Percentiles rank a stretch among this genome's conserved stretches.
phyloP scores from a whole-genome alignment of 805 yeast species.

The Candida bentonensis region DNA sequence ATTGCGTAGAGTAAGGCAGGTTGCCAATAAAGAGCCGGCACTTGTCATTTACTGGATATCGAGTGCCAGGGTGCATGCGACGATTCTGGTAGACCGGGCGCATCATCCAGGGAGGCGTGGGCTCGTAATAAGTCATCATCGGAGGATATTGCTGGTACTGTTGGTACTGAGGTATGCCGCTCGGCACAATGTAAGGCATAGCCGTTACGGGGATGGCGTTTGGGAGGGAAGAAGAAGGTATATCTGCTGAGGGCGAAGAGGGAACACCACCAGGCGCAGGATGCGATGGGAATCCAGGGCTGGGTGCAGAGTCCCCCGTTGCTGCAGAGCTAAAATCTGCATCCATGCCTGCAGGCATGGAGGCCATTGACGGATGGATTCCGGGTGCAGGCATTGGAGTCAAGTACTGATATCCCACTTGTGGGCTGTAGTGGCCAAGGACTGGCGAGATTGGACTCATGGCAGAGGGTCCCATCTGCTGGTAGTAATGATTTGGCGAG shows the following conservation, averaged over 20 bases:
- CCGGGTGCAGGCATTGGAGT: neutral
- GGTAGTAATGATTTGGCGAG: neutral
- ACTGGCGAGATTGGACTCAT: neutral
- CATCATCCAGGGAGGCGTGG: neutral
- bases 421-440: neutral
- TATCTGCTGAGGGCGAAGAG: no score
- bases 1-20: conserved; percentile 64
- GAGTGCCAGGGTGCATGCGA: neutral
- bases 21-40: conserved; percentile 53
- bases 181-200: neutral
- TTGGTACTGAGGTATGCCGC: neutral
- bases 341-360: neutral
- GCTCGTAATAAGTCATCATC: neutral
- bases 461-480: neutral
- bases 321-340: neutral
- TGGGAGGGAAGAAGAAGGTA: neutral
- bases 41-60: neutral
- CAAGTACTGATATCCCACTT: neutral
- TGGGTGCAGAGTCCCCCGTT: neutral
- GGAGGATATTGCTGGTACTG: neutral
- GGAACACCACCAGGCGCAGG: neutral
- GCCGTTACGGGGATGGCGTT: no score
- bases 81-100: neutral
- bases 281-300: no score
- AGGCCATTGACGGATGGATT: neutral